These are phyloP conservation scores for Irpex sp. DNA, from an alignment of 1,284 basidiomycete genomes.

Conservation along the genomic window DNA sequence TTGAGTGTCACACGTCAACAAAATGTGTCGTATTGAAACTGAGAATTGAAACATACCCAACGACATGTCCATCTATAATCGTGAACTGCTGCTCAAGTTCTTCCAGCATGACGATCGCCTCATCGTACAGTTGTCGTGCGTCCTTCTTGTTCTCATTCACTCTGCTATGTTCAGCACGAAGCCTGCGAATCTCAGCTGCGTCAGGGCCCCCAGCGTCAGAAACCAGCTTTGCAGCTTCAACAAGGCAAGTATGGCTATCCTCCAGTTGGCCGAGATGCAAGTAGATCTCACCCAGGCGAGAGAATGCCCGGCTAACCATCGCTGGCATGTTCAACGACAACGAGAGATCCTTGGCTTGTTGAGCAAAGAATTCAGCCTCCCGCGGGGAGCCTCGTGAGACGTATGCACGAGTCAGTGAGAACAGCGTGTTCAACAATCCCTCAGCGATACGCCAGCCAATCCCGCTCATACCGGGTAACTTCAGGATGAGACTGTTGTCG, in stretches of 20 bases:
- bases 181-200: constrained; percentile 55
- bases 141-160: constrained; percentile 44
- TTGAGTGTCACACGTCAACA: constrained; percentile 28
- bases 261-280: constrained; percentile 57
- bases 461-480: constrained; percentile 41
- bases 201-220: constrained; percentile 48
- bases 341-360: constrained; percentile 70
- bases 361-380: constrained; percentile 79
- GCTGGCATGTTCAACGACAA: constrained; percentile 62
- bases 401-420: constrained; percentile 62
- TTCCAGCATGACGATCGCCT: constrained; percentile 52
- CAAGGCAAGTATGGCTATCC: constrained; percentile 49
- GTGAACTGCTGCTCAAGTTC: constrained; percentile 54
- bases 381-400: constrained; percentile 71
- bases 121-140: constrained; percentile 49
- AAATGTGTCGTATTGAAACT: constrained; percentile 4
- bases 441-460: constrained; percentile 77
- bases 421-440: constrained; percentile 60
- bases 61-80: constrained; percentile 40
- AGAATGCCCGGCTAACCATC: constrained; percentile 59
- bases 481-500: constrained; percentile 12
- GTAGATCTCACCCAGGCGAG: constrained; percentile 65
- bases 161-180: constrained; percentile 59
- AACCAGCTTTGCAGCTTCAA: constrained; percentile 46
- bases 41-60: constrained; percentile 34